Evolutionary conservation across 2,329 filamentous ascomycete genomes (phyloP), one percentile per base, ranked within the genome.

Genomic region (Epichloe bromicola): DNA sequence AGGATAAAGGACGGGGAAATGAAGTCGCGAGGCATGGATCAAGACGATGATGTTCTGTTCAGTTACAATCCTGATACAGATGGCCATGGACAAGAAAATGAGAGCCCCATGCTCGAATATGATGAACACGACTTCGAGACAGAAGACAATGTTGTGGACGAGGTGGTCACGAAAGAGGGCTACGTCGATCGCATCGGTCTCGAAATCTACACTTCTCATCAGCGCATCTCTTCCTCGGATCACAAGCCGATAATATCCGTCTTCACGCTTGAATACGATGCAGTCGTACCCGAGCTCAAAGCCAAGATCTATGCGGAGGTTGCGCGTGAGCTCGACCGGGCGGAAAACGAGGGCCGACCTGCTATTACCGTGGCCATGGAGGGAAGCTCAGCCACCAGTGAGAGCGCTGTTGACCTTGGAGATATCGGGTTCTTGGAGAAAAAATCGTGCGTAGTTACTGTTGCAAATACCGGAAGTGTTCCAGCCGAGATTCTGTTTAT

Each of bases 381-480:
- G 46, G 61, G 66, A 1, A 60, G 58, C 8, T 60, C 67, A 8
- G 62, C 73, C 19, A 68, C 70, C 57, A 71, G 83, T 59, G 62
- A 63, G 19, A 65, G 59, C 11, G 79, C 80, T 1, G 78, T 97
- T 1, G 80, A 91, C 60, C 93, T 97, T 64, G 90, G 89, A 1
- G 71, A 82, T 3, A 71, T 96, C 2, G 72, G 76, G 3, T 94
- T 85, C 60, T 73, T 84, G 39, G 78, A 84, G 53, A 78, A 74
- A 7, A 80, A 85, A 57, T 75, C 73, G 8, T 77, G 83, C 4
- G 79, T 74, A 3, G 65, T 97, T 42, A 97, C 90, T 0, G 80
- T 98, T 51, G 93, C 93, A 26, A 98, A 98, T 59, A 98, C 93
- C 0, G 85, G 93, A 2, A 78, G 88, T 30, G 88, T 94, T 0